Evolutionary conservation across 1,284 basidiomycete species (phyloP).

Genomic region (Apiotrichum akiyoshidainum): DNA sequence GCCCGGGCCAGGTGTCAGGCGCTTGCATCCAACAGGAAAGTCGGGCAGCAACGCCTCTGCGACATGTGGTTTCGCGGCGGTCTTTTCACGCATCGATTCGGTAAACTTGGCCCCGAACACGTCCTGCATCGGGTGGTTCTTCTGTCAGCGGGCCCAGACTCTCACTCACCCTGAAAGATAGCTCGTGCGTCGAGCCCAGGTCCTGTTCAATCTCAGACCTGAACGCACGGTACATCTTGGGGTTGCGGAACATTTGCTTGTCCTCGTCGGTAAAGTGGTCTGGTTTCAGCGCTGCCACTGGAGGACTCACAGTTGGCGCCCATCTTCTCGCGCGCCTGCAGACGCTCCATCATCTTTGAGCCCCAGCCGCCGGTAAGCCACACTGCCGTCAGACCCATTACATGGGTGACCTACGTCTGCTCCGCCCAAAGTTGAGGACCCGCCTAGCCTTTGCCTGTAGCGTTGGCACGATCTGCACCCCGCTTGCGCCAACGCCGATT

Average conservation of each 20-base stretch:
- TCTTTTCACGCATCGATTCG: slow-evolving; percentile 16
- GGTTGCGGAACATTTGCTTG: slow-evolving; percentile 13
- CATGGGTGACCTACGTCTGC: neutral
- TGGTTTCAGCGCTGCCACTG: too few species aligned
- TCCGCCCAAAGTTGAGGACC: slow-evolving; percentile 29
- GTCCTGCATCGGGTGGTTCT: slow-evolving; percentile 8
- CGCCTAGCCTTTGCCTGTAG: slow-evolving; percentile 23
- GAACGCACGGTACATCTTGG: slow-evolving; percentile 25
- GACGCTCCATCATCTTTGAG: slow-evolving; percentile 17
- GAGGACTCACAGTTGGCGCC: slow-evolving; percentile 15
- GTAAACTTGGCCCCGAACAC: slow-evolving; percentile 1
- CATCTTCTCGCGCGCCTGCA: slow-evolving; percentile 1
- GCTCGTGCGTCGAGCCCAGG: slow-evolving; percentile 14
- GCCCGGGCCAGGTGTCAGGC: slow-evolving; percentile 43
- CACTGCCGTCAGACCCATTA: slow-evolving; percentile 10
- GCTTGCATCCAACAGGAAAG: slow-evolving; percentile 37
- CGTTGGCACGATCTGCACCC: slow-evolving; percentile 28
- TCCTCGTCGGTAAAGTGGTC: slow-evolving; percentile 27
- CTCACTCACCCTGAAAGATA: too few species aligned
- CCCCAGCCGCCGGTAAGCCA: slow-evolving; percentile 31
- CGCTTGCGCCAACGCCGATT: slow-evolving; percentile 20
- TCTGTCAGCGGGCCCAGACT: too few species aligned
- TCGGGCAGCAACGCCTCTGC: slow-evolving; percentile 27
- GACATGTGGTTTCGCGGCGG: slow-evolving; percentile 17
- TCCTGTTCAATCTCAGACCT: slow-evolving; percentile 22